These are phyloP conservation scores for Fusarium pseudocircinatum DNA, from an alignment of 2,329 filamentous ascomycete species.

Conservation along the genomic window DNA sequence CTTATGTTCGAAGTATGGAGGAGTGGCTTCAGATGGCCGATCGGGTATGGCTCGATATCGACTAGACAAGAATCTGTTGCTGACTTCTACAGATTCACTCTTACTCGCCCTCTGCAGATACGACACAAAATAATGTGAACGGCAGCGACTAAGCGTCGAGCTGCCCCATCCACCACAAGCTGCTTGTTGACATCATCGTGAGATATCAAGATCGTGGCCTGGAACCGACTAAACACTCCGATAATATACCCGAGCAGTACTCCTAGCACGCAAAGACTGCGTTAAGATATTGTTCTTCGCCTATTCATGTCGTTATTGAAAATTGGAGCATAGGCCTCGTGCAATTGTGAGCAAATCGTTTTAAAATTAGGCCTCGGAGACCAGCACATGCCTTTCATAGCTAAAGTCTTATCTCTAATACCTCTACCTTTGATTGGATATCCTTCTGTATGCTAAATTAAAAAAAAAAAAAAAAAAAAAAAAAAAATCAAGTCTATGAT, in stretches of 20 bases:
- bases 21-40: constrained; percentile 84
- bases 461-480: too few species aligned
- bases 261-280: background rate
- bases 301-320: background rate
- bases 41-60: constrained; percentile 59
- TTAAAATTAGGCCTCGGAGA: background rate
- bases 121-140: background rate
- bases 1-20: constrained; percentile 77
- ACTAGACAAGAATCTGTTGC: background rate
- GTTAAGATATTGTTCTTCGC: background rate
- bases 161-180: background rate
- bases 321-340: background rate
- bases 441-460: background rate
- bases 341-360: background rate
- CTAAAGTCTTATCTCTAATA: background rate
- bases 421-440: background rate
- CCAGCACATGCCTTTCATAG: background rate
- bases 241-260: background rate
- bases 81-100: constrained; percentile 38
- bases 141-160: background rate
- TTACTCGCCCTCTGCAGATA: constrained; percentile 17
- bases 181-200: background rate
- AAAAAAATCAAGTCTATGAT: background rate
- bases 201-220: background rate
- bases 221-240: background rate